phyloP scores from a whole-genome alignment of 805 yeast species.

The Yamadazyma tumulicola region DNA sequence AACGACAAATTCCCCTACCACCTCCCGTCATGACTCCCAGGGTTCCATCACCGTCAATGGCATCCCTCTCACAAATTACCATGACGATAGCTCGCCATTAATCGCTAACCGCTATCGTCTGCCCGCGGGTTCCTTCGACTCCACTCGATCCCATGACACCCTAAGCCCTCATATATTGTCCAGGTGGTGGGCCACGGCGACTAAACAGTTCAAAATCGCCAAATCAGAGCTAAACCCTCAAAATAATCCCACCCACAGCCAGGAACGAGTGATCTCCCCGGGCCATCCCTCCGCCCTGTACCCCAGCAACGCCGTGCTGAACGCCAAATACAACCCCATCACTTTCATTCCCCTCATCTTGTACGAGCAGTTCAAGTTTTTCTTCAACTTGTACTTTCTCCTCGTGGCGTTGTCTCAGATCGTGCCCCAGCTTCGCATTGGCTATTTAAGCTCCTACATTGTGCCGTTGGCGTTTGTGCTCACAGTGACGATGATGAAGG shows the following conservation, averaged over 20 bases:
- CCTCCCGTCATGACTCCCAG: conserved; percentile 20
- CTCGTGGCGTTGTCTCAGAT: conserved; percentile 93
- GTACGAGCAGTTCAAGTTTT: conserved; percentile 95
- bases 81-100: conserved; percentile 26
- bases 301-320: conserved; percentile 79
- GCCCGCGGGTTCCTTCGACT: conserved; percentile 17
- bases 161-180: no score
- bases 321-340: conserved; percentile 88
- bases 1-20: no score
- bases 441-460: conserved; percentile 86
- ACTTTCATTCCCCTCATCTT: conserved; percentile 85
- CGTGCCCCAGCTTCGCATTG: conserved; percentile 85
- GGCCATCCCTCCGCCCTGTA: no score
- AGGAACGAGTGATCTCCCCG: no score
- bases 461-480: conserved; percentile 94
- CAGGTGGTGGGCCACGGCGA: no score
- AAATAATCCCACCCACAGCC: no score
- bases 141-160: no score
- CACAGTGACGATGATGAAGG: conserved; percentile 90
- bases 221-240: conserved; percentile 23
- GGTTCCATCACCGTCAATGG: conserved; percentile 21
- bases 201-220: no score
- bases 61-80: conserved; percentile 28
- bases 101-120: conserved; percentile 16
- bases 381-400: conserved; percentile 88